Base-by-base conservation (phyloP, 2,329 filamentous ascomycete genomes). In the Penicillium palitans region DNA sequence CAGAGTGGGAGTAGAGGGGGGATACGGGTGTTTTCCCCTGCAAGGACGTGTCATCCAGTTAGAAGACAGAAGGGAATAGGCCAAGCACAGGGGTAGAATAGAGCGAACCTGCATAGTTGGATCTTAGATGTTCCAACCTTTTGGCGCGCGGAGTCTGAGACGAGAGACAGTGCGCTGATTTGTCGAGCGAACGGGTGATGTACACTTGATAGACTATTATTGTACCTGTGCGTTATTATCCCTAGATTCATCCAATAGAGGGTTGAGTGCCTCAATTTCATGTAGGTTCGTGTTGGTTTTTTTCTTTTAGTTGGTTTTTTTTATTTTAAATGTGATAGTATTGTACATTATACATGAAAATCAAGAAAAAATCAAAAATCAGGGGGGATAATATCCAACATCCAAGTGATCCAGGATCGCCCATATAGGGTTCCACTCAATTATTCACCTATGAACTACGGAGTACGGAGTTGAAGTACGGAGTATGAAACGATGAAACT, bases 121-220 rank as follows among this genome's bases (percentile, higher is more conserved):
- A 67, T 67, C 62, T 66, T 53, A 62, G 62, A 66, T 66, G 40
- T 46, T 66, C 59, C 54, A 66, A 57, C 61, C 52, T 48, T 61
- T 61, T 51, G 59, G 59, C 60, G 61, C 58, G 59, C 54, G 55
- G 53, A 55, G 58, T 50, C 44, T 56, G 48, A 56, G 47, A 60
- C 52, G 57, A 52, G 8, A 25, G 49, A 45, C 21, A 51, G 42
- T 45, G 41, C 48, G n/a, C 13, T 63, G 59, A 63, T 61, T 63
- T 59, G 61, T 52, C 35, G 13, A 57, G 52, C 45, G 45, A 29
- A 31, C 41, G 42, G 44, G 4, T 48, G 29, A 48, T 48, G 46
- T 39, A 52, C 55, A 60, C 19, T 53, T 44, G 51, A 45, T 48
- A 50, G 44, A 51, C 47, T 46, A 37, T 48, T 53, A 52, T 59